Percentiles rank a stretch among this genome's conserved stretches.
Conservation (phyloP, 352 stramenopile genomes). For the Globisporangium perplexum region DNA sequence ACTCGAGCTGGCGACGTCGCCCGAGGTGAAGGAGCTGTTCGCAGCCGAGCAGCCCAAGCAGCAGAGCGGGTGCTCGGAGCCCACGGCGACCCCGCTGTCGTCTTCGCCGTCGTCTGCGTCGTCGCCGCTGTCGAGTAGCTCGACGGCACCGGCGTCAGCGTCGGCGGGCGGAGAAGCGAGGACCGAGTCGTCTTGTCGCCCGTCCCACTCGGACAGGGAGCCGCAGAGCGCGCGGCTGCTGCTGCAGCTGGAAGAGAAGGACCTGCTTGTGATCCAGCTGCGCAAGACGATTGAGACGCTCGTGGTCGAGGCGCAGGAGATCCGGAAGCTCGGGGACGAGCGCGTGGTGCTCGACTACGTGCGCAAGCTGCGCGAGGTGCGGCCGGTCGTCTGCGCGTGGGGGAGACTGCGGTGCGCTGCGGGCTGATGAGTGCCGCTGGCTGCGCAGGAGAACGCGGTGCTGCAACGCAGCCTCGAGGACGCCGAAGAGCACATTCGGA, state of each 20-base stretch:
- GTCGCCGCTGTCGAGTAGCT: constrained; percentile 2
- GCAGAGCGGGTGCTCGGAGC: not conserved
- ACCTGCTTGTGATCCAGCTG: constrained; percentile 73
- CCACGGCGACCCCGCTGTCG: not conserved
- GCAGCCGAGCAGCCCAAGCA: constrained; percentile 3
- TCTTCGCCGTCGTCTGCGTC: not conserved
- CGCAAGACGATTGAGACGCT: constrained; percentile 76
- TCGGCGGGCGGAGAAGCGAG: not conserved
- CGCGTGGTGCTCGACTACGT: constrained; percentile 80
- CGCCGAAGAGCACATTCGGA: constrained; percentile 67
- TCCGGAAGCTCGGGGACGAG: constrained; percentile 74
- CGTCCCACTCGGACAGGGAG: constrained; percentile 9
- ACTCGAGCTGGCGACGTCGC: constrained; percentile 42
- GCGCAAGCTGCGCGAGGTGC: constrained; percentile 66
- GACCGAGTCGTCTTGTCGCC: not conserved
- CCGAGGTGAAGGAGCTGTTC: constrained; percentile 39
- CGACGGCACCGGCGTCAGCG: too few species aligned
- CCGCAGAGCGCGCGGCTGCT: constrained; percentile 24
- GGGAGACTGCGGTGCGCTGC: too few species aligned
- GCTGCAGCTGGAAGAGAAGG: constrained; percentile 79
- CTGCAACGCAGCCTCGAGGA: constrained; percentile 68
- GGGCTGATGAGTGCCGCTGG: not conserved
- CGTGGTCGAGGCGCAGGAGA: constrained; percentile 69
- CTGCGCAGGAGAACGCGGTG: constrained; percentile 46
- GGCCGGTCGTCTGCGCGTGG: not conserved